Evolutionary conservation across 2,329 filamentous ascomycete genomes (phyloP), one percentile per base, ranked within the genome.

Genomic region (Waltergamsia citrina): DNA sequence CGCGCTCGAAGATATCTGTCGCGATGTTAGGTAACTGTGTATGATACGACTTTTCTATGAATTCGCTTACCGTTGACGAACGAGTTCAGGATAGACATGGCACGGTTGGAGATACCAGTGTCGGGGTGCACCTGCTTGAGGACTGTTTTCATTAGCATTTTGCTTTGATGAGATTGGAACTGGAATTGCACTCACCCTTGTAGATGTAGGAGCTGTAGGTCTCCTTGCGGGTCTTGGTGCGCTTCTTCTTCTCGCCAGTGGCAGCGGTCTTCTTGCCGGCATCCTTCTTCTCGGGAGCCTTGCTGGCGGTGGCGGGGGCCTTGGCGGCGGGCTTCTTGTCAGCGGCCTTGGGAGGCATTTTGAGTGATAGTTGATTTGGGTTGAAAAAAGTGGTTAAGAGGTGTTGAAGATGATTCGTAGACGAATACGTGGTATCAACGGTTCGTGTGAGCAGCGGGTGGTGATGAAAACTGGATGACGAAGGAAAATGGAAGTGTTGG

Each of bases 171-270:
- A 22, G 5, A 12, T 35, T 7, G 12, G 19, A 19, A n/a, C 15
- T n/a, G 22, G 36, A 34, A 37, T n/a, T n/a, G n/a, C n/a, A 44
- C 51, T 64, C 60, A 95, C 90, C 92, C 77, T 96, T 98, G 85
- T 96, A 98, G 71, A 98, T 98, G 79, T 98, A 98, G 37, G 86
- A 93, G 51, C 85, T 93, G 76, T 98, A 98, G n/a, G 92, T 98
- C 78, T 98, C 92, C 84, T 96, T 96, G 71, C 92, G 82, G 50
- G 88, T 85, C 88, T 98, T 98, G 73, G 87, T 94, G 60, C 92
- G 86, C 88, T 96, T 98, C 85, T 98, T 98, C 87, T 96, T 96
- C 54, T 96, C 92, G 46, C 92, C 92, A 59, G 85, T 79, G 42
- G 88, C 79, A 41, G 90, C 86, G 32, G 92, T 96, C 84, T 96